Base-by-base conservation (phyloP, 2,329 filamentous ascomycete genomes). In the Calonectria pteridis region DNA sequence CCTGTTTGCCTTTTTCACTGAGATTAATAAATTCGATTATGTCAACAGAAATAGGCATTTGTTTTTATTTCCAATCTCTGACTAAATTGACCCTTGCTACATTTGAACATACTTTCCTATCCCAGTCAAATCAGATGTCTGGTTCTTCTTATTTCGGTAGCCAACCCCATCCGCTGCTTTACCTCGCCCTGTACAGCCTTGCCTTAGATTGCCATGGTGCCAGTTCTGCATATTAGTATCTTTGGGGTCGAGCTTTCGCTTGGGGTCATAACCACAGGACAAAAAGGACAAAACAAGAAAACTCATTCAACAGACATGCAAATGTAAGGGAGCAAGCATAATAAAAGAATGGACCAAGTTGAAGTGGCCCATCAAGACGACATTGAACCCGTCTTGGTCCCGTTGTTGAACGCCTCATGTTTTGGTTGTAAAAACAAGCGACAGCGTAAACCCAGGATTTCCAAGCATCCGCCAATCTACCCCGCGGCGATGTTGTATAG, bases 371-470 rank as follows among this genome's bases (percentile, higher is more conserved):
- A 88, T 81, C 79, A 79, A 90, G 87, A 90, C 86, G 88, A 88
- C 84, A 85, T 76, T 74, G 87, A 87, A 87, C 88, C 88, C 88
- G 89, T 89, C 90, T 91, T 92, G 91, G 91, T 91, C 91, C 91
- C 91, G 85, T 87, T 90, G 92, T 94, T 94, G 93, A 94, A 93
- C 91, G 90, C 90, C 92, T 87, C 87, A 89, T 92, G 91, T 94
- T 94, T 94, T 94, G 91, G 93, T 95, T 94, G 92, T 89, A 93
- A 94, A 94, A 94, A 94, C 93, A 91, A 93, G 89, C 90, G 91
- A 93, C 89, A 91, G 91, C 90, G 91, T 89, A 91, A 91, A 91
- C 86, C 88, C 87, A 89, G 88, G 89, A 90, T 89, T 93, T 89
- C 90, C 91, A 91, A 89, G 87, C 84, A 84, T 84, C 85, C 84